These are phyloP conservation scores for Aurinia saxatilis DNA, from an alignment of 345 rosid genomes.

Conservation along the genomic window DNA sequence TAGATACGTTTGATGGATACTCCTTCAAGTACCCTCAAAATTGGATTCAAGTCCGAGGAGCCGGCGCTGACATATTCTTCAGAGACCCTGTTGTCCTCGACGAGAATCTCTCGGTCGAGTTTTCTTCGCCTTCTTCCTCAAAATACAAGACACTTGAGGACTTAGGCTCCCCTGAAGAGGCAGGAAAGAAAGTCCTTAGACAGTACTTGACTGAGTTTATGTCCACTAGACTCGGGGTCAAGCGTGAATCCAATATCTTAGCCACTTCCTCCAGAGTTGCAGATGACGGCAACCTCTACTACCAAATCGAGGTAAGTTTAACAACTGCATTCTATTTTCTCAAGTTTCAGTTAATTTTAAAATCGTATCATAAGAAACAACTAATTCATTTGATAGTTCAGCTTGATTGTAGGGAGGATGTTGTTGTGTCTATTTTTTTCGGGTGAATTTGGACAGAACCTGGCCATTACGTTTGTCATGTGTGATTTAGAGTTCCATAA, in stretches of 20 bases:
- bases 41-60: constrained; percentile 89
- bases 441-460: background rate
- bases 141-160: constrained; percentile 68
- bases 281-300: constrained; percentile 83
- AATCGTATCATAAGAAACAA: no score
- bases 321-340: background rate
- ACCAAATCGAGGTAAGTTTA: constrained; percentile 72
- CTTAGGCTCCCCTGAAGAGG: constrained; percentile 79
- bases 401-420: background rate
- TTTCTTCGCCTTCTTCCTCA: constrained; percentile 95
- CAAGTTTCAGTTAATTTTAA: no score
- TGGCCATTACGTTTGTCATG: background rate
- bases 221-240: constrained; percentile 91
- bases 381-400: background rate
- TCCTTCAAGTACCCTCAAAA: constrained; percentile 79
- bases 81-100: constrained; percentile 83
- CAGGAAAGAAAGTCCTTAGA: constrained; percentile 67
- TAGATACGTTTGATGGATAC: constrained; percentile 86
- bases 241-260: constrained; percentile 59
- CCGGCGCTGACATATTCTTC: constrained; percentile 93
- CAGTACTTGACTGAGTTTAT: constrained; percentile 94
- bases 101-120: constrained; percentile 78
- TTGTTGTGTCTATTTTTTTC: background rate
- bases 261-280: constrained; percentile 78
- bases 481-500: background rate